phyloP scores from a whole-genome alignment of 495 filamentous ascomycete species.

The Penicillium chermesinum region DNA sequence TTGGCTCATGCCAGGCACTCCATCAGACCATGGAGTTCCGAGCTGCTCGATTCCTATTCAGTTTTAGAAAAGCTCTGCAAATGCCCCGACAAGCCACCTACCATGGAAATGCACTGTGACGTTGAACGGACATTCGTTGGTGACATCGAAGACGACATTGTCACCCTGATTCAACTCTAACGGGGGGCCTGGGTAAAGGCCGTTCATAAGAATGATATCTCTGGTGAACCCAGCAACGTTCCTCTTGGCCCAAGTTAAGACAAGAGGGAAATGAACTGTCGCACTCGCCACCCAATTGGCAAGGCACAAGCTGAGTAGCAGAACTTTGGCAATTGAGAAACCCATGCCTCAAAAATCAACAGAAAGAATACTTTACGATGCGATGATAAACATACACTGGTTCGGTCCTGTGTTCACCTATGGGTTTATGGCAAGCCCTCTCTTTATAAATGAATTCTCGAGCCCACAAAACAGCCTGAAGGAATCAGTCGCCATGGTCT shows the following conservation, averaged over 20 bases:
- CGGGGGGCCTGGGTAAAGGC: conserved; percentile 54
- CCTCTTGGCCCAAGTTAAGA: conserved; percentile 27
- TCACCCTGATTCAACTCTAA: conserved; percentile 58
- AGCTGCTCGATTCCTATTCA: conserved; percentile 32
- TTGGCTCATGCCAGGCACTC: conserved; percentile 49
- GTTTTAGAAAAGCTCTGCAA: background rate
- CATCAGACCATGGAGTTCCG: conserved; percentile 48
- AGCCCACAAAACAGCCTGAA: no score
- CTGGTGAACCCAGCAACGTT: conserved; percentile 31
- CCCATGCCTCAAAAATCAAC: no score
- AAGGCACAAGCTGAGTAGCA: conserved; percentile 11
- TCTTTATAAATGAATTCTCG: no score
- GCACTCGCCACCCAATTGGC: conserved; percentile 13
- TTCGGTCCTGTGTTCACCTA: no score
- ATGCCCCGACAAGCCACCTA: conserved; percentile 1
- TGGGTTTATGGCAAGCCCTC: no score
- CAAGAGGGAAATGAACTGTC: conserved; percentile 28
- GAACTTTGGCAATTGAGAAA: background rate
- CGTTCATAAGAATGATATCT: conserved; percentile 55
- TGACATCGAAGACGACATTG: conserved; percentile 54
- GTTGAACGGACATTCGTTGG: conserved; percentile 51
- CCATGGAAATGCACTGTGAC: conserved; percentile 53
- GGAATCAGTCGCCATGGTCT: no score
- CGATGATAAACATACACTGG: no score
- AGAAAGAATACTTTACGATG: no score